Evolutionary conservation across 108 stramenopile genomes (phyloP).

Genomic region (Mediolabrus comicus): DNA sequence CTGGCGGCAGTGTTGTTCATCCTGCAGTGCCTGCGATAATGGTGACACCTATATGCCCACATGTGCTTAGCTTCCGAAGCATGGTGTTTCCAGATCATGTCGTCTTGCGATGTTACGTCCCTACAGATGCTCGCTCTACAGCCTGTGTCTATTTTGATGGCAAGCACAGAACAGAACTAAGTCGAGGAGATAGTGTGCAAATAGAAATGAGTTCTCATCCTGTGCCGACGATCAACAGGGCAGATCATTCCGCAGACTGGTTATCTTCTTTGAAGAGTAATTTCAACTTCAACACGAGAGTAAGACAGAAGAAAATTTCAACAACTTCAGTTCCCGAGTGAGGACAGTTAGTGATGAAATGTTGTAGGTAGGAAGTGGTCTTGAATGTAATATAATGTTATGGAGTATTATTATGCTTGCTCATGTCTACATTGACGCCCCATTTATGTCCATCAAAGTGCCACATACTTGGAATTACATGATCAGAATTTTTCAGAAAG

Average conservation of each 20-base stretch:
- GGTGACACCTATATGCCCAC: slow-evolving; percentile 96
- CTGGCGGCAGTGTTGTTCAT: slow-evolving; percentile 96
- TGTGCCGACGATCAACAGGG: slow-evolving; percentile 86
- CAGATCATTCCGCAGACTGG: slow-evolving; percentile 90
- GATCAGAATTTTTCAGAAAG: slow-evolving; percentile 57
- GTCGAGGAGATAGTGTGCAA: slow-evolving; percentile 89
- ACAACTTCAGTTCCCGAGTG: neutral
- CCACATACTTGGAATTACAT: slow-evolving; percentile 55
- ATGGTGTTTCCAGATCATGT: slow-evolving; percentile 96
- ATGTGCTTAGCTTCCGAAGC: slow-evolving; percentile 92
- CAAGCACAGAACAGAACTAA: slow-evolving; percentile 75
- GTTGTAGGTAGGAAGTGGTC: neutral
- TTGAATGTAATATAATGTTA: neutral
- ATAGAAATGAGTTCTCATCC: slow-evolving; percentile 88
- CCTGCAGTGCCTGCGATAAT: slow-evolving; percentile 94
- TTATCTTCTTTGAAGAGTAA: slow-evolving; percentile 72
- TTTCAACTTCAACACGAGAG: slow-evolving; percentile 87
- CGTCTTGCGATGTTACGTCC: slow-evolving; percentile 80
- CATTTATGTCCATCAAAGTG: slow-evolving; percentile 64
- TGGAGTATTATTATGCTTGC: neutral
- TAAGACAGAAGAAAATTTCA: slow-evolving; percentile 51
- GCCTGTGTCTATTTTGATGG: slow-evolving; percentile 96
- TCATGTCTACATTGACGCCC: slow-evolving; percentile 41
- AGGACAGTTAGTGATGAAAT: neutral
- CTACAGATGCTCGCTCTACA: slow-evolving; percentile 83